A percentile compares a stretch with the other conserved stretches of the same genome.
phyloP scores from a whole-genome alignment of 2,329 filamentous ascomycete genomes.

The Fusarium nanum region DNA sequence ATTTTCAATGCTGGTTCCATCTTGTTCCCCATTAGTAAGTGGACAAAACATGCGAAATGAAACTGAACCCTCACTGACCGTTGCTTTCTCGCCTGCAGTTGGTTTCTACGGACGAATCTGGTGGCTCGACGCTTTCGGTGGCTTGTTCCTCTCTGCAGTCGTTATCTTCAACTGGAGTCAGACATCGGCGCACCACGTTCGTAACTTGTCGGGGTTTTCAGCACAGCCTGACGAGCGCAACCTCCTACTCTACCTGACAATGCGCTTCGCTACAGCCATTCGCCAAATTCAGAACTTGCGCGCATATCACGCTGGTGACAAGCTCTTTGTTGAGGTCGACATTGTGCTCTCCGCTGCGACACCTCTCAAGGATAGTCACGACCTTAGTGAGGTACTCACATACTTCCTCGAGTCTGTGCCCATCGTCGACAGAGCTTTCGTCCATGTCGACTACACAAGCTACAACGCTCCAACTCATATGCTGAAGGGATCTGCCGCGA shows the following conservation, averaged over 20 bases:
- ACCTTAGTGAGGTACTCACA: constrained; percentile 80
- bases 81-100: constrained; percentile 53
- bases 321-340: constrained; percentile 84
- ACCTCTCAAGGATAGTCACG: constrained; percentile 82
- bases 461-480: constrained; percentile 73
- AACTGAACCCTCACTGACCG: constrained; percentile 25
- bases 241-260: constrained; percentile 87
- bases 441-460: constrained; percentile 73
- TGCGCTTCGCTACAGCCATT: constrained; percentile 92
- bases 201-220: constrained; percentile 82
- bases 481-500: constrained; percentile 49
- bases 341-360: constrained; percentile 84
- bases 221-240: constrained; percentile 85
- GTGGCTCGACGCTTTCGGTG: constrained; percentile 86
- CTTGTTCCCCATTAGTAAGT: constrained; percentile 78
- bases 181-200: constrained; percentile 80
- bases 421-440: constrained; percentile 78
- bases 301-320: constrained; percentile 87
- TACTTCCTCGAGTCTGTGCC: constrained; percentile 88
- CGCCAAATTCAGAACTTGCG: constrained; percentile 86
- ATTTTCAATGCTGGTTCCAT: constrained; percentile 93
- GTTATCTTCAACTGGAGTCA: constrained; percentile 84
- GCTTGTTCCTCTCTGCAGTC: constrained; percentile 79
- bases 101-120: constrained; percentile 81
- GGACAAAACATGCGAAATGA: not conserved